Evolutionary conservation across 805 yeast species (phyloP).

Genomic region (Blastobotrys peoriensis): DNA sequence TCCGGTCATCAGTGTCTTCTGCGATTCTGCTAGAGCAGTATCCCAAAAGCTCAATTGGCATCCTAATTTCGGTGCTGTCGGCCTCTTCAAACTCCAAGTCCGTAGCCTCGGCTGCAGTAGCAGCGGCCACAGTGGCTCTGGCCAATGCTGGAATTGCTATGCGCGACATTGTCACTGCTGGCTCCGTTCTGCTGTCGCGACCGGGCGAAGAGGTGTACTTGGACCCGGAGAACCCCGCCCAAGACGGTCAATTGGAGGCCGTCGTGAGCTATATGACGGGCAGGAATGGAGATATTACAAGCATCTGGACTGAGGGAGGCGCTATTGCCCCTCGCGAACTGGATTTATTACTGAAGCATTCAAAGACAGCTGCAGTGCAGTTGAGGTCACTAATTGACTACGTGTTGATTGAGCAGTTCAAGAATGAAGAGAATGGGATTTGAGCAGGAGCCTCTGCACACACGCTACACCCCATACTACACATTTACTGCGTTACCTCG

Average conservation of each 20-base stretch:
- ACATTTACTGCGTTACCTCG: no score
- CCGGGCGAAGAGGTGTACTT: background rate
- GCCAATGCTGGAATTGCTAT: conserved; percentile 82
- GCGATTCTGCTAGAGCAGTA: conserved; percentile 60
- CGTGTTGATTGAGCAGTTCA: conserved; percentile 31
- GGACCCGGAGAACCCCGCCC: conserved; percentile 11
- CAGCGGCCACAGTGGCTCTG: conserved; percentile 64
- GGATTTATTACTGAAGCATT: conserved; percentile 32
- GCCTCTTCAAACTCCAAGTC: conserved; percentile 30
- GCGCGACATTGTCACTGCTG: conserved; percentile 61
- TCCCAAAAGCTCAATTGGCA: conserved; percentile 85
- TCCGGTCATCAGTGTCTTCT: conserved; percentile 47
- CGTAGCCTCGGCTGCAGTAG: conserved; percentile 48
- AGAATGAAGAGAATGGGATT: conserved; percentile 7
- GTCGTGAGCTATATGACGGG: conserved; percentile 46
- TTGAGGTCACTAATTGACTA: conserved; percentile 42
- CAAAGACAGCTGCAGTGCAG: conserved; percentile 39
- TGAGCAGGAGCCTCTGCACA: background rate
- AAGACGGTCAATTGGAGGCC: conserved; percentile 25
- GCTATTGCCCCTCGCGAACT: conserved; percentile 18
- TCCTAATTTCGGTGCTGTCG: conserved; percentile 63
- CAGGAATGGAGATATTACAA: conserved; percentile 44
- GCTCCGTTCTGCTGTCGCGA: conserved; percentile 17
- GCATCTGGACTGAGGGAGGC: conserved; percentile 44
- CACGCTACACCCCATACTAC: no score